A percentile compares a stretch with the other conserved stretches of the same genome.
Evolutionary conservation across 805 yeast genomes (phyloP).

Genomic region (Sungouiella thailandica): DNA sequence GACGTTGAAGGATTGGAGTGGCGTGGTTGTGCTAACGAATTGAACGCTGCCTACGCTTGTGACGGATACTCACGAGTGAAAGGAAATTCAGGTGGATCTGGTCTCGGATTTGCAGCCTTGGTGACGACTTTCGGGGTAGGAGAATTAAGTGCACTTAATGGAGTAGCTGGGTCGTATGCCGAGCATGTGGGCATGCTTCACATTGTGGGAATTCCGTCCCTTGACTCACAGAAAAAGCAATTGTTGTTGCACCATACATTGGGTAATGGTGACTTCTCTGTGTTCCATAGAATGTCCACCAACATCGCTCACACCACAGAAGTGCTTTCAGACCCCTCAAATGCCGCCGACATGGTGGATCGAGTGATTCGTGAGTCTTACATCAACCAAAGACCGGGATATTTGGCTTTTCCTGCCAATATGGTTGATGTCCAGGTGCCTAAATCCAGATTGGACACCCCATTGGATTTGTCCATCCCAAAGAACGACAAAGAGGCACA

Average conservation of each 20-base stretch:
- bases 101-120: slow-evolving; percentile 8
- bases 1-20: slow-evolving; percentile 4
- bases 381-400: slow-evolving; percentile 14
- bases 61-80: slow-evolving; percentile 3
- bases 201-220: slow-evolving; percentile 13
- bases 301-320: slow-evolving; percentile 10
- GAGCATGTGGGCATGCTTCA: slow-evolving; percentile 15
- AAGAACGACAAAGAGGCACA: slow-evolving; percentile 11
- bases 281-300: slow-evolving; percentile 10
- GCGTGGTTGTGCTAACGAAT: slow-evolving; percentile 3
- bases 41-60: slow-evolving; percentile 3
- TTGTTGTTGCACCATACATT: slow-evolving; percentile 14
- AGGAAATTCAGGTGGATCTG: neutral
- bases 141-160: slow-evolving; percentile 13
- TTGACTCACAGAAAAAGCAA: slow-evolving; percentile 11
- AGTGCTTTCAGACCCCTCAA: slow-evolving; percentile 7
- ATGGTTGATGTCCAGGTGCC: slow-evolving; percentile 13
- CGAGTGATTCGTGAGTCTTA: slow-evolving; percentile 14
- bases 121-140: slow-evolving; percentile 16
- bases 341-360: slow-evolving; percentile 12
- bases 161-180: slow-evolving; percentile 14
- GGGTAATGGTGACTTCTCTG: slow-evolving; percentile 15
- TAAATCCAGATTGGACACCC: slow-evolving; percentile 5
- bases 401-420: slow-evolving; percentile 14
- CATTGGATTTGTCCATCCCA: slow-evolving; percentile 11